phyloP scores from a whole-genome alignment of 2,329 filamentous ascomycete species.

The Talaromyces verruculosus region DNA sequence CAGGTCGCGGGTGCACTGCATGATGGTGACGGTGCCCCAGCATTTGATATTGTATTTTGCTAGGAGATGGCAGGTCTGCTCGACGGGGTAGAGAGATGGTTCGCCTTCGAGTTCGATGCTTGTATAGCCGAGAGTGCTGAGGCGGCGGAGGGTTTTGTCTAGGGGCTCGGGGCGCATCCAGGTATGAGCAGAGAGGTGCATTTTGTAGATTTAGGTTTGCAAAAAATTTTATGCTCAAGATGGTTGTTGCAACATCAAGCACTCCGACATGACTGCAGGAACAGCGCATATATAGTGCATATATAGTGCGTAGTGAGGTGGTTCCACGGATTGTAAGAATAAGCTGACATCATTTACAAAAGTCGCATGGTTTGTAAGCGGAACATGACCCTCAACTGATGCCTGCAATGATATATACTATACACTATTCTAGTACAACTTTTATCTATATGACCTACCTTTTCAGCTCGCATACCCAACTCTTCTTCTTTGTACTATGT shows the following conservation, averaged over 20 bases:
- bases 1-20: slow-evolving; percentile 17
- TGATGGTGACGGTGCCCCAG: slow-evolving; percentile 20
- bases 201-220: background rate
- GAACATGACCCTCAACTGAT: background rate
- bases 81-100: slow-evolving; percentile 10
- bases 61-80: background rate
- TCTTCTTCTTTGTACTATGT: too few relatives aligned
- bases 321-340: background rate
- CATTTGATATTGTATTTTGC: slow-evolving; percentile 20
- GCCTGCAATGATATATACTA: background rate
- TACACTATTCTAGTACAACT: background rate
- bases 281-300: background rate
- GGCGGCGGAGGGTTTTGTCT: slow-evolving; percentile 13
- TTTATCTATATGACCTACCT: too few relatives aligned
- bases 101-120: slow-evolving; percentile 21
- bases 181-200: slow-evolving; percentile 18
- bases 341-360: background rate
- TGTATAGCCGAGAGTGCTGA: slow-evolving; percentile 16
- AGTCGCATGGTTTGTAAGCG: background rate
- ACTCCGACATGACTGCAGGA: background rate
- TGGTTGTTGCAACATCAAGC: background rate
- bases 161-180: slow-evolving; percentile 20
- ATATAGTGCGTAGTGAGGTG: background rate
- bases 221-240: background rate
- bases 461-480: too few relatives aligned